Evolutionary conservation across 2,329 filamentous ascomycete species (phyloP).

Genomic region (Huntiella decipiens): DNA sequence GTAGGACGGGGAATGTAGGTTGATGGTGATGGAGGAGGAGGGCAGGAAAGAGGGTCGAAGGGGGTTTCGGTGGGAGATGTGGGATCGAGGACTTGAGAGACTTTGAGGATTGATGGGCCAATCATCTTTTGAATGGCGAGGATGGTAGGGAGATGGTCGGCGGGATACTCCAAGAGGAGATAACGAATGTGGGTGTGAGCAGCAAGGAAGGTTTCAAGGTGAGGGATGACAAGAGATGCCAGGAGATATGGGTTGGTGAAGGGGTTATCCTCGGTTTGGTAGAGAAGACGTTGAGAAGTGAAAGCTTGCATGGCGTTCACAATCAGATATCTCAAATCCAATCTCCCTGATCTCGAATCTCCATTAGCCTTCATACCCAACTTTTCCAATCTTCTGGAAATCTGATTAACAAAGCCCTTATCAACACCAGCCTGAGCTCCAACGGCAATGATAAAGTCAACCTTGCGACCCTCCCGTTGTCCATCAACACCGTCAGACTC

Average conservation of each 20-base stretch:
- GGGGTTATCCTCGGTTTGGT: slow-evolving; percentile 33
- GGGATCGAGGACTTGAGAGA: slow-evolving; percentile 36
- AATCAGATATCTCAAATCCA: slow-evolving; percentile 43
- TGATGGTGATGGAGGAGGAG: slow-evolving; percentile 14
- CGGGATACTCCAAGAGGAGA: slow-evolving; percentile 39
- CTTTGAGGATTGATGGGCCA: slow-evolving; percentile 35
- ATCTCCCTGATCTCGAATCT: slow-evolving; percentile 30
- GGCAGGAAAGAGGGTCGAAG: slow-evolving; percentile 9
- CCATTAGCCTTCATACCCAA: slow-evolving; percentile 32
- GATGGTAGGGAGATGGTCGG: slow-evolving; percentile 35
- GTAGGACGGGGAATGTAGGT: slow-evolving; percentile 5
- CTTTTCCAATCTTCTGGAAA: slow-evolving; percentile 34
- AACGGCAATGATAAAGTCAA: slow-evolving; percentile 41
- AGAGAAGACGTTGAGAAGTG: slow-evolving; percentile 29
- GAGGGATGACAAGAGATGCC: slow-evolving; percentile 38
- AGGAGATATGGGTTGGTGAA: slow-evolving; percentile 34
- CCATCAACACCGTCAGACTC: slow-evolving; percentile 17
- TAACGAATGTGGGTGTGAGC: slow-evolving; percentile 33
- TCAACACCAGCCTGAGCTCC: slow-evolving; percentile 36
- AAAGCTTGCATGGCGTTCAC: slow-evolving; percentile 41
- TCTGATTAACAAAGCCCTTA: slow-evolving; percentile 27
- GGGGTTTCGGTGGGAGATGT: slow-evolving; percentile 15
- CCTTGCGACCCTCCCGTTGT: slow-evolving; percentile 20
- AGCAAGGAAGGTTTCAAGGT: slow-evolving; percentile 40
- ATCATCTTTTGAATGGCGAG: slow-evolving; percentile 38